These are phyloP conservation scores for Incumbomyces delicatus DNA, from an alignment of 2,329 filamentous ascomycete genomes.

Conservation along the genomic window DNA sequence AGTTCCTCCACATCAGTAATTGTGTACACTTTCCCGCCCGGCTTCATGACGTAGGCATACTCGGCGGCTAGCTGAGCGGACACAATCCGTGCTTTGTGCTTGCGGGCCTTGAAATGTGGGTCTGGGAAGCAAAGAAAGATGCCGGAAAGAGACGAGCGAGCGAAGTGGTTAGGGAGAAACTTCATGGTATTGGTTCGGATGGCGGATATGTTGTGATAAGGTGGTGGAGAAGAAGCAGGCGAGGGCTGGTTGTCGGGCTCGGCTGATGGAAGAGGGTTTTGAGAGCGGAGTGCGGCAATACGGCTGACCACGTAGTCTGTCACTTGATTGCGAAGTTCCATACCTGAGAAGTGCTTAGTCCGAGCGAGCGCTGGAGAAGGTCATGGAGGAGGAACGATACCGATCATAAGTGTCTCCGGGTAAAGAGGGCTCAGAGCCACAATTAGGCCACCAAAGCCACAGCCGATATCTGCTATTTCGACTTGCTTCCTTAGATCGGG, in stretches of 20 bases:
- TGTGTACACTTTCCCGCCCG: conserved; percentile 83
- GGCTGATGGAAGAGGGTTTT: conserved; percentile 28
- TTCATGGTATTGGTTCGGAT: conserved; percentile 97
- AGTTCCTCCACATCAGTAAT: conserved; percentile 96
- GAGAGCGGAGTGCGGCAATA: conserved; percentile 63
- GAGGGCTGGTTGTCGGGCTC: conserved; percentile 43
- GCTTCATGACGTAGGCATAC: conserved; percentile 77
- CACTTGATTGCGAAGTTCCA: conserved; percentile 88
- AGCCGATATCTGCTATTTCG: conserved; percentile 88
- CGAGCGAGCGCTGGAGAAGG: not conserved
- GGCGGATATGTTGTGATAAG: conserved; percentile 79
- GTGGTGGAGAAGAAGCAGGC: conserved; percentile 10
- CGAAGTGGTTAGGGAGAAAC: conserved; percentile 97
- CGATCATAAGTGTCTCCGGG: conserved; percentile 73
- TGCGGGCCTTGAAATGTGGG: conserved; percentile 93
- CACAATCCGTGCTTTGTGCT: conserved; percentile 94
- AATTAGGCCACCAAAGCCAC: conserved; percentile 85
- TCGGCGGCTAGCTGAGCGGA: conserved; percentile 80
- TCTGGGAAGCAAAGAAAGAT: conserved; percentile 98
- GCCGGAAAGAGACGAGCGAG: conserved; percentile 66
- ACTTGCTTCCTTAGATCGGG: conserved; percentile 55
- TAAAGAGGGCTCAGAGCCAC: conserved; percentile 74
- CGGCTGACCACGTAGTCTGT: conserved; percentile 84
- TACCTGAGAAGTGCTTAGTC: conserved; percentile 43
- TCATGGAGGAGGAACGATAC: conserved; percentile 34